Evolutionary conservation across 2,329 filamentous ascomycete genomes (phyloP).

Genomic region (Aphanocladium album): DNA sequence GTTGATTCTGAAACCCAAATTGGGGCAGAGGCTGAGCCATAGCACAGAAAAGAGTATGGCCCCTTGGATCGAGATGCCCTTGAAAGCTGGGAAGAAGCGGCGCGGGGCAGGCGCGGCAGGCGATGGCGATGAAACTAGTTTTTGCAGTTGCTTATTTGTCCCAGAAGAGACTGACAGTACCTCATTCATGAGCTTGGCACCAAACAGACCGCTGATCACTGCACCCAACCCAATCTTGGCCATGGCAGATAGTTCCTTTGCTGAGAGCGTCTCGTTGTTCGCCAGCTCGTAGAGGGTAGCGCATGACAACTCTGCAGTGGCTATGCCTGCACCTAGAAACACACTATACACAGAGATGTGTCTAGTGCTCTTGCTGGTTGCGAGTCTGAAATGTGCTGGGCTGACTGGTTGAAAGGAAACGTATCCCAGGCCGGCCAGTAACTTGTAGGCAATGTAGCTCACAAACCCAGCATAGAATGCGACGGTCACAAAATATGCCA

Average conservation of each 20-base stretch:
- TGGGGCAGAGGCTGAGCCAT: not conserved
- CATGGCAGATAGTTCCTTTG: not conserved
- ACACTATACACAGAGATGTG: constrained; percentile 7
- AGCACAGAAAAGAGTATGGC: constrained; percentile 1
- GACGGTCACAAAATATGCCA: not conserved
- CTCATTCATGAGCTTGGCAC: not conserved
- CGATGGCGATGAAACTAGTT: not conserved
- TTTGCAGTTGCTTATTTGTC: not conserved
- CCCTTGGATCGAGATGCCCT: constrained; percentile 12
- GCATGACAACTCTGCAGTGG: not conserved
- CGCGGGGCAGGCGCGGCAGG: not conserved
- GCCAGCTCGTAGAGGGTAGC: not conserved
- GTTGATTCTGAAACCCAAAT: not conserved
- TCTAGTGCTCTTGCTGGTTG: not conserved
- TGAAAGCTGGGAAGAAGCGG: constrained; percentile 4
- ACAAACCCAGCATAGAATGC: not conserved
- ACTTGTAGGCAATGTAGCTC: not conserved
- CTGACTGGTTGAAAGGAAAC: not conserved
- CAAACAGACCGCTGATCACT: not conserved
- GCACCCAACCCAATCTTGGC: not conserved
- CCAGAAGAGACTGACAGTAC: not conserved
- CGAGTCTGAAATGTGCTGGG: not conserved
- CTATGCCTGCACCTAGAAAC: not conserved
- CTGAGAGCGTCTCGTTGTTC: not conserved
- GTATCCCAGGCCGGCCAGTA: not conserved